Conservation (phyloP, 106 monocot genomes). For the Phalaenopsis equestris region DNA sequence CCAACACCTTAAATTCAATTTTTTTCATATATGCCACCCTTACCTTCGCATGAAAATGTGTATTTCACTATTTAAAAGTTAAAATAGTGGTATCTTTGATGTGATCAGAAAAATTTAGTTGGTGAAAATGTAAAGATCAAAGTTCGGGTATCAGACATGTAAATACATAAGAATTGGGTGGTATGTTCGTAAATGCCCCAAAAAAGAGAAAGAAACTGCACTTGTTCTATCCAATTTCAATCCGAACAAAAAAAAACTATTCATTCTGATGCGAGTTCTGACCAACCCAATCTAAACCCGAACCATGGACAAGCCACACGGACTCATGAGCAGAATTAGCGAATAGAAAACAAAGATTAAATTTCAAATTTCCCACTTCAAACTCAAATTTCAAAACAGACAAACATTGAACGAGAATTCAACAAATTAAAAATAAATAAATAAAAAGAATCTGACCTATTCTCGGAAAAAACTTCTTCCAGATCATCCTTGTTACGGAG, state of each 20-base stretch:
- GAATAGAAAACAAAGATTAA: neutral
- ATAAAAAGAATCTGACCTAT: neutral
- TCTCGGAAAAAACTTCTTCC: conserved; percentile 14
- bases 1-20: too few species aligned
- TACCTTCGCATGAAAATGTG: too few species aligned
- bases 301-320: neutral
- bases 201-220: too few species aligned
- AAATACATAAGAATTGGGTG: too few species aligned
- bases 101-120: too few species aligned
- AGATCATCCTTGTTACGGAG: conserved; percentile 18
- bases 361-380: neutral
- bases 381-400: neutral
- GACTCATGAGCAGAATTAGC: neutral
- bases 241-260: neutral
- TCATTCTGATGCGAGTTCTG: neutral
- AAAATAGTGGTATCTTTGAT: too few species aligned
- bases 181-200: too few species aligned
- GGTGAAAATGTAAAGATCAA: too few species aligned
- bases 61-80: too few species aligned
- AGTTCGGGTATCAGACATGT: too few species aligned
- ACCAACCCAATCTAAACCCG: neutral
- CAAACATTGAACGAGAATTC: neutral
- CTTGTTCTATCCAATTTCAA: neutral
- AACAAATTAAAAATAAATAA: neutral
- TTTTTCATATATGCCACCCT: too few species aligned